Conservation (phyloP, 148 eudicot genomes). For the Heliosperma pusillum region DNA sequence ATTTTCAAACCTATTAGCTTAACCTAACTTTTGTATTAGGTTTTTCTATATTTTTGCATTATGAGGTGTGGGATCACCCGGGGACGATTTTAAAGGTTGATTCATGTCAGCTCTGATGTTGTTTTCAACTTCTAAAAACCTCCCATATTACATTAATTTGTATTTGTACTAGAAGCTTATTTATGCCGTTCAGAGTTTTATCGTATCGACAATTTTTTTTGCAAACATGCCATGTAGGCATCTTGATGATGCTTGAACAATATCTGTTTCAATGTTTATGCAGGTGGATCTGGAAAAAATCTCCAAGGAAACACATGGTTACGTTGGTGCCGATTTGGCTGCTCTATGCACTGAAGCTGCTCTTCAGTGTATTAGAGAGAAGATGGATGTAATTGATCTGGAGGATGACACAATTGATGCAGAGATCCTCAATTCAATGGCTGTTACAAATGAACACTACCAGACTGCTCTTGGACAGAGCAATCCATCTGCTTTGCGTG, state of each 20-base stretch:
- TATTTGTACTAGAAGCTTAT: too few relatives aligned
- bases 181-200: too few relatives aligned
- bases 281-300: slow-evolving; percentile 86
- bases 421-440: slow-evolving; percentile 86
- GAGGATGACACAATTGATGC: slow-evolving; percentile 88
- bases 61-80: too few relatives aligned
- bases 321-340: slow-evolving; percentile 84
- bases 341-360: slow-evolving; percentile 92
- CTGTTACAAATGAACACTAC: slow-evolving; percentile 82
- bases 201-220: too few relatives aligned
- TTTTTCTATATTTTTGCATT: too few relatives aligned
- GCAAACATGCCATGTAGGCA: too few relatives aligned
- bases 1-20: too few relatives aligned
- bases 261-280: neutral
- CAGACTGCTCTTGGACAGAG: slow-evolving; percentile 84
- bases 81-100: too few relatives aligned
- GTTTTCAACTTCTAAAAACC: too few relatives aligned
- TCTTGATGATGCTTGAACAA: neutral
- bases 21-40: too few relatives aligned
- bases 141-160: too few relatives aligned
- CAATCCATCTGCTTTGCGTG: slow-evolving; percentile 91
- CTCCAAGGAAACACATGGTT: slow-evolving; percentile 80
- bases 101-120: too few relatives aligned
- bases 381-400: slow-evolving; percentile 90
- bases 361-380: slow-evolving; percentile 86